Percentiles rank a stretch among this genome's conserved stretches.
Evolutionary conservation across 371 early-diverging fungal genomes (phyloP).

Genomic region (Apophysomyces ossiformis): DNA sequence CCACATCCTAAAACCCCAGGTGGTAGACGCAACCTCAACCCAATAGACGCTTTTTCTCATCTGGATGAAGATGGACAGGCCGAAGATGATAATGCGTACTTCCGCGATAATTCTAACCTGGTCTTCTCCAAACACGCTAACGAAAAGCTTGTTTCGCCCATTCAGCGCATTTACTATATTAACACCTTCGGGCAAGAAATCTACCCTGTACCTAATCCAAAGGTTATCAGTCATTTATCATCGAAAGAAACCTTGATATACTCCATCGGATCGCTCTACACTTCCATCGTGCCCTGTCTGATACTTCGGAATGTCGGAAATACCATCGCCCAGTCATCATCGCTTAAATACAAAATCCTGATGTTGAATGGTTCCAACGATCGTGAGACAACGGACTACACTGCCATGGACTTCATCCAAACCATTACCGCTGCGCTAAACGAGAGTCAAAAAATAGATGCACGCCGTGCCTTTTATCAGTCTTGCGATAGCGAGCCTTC

Average conservation of each 20-base stretch:
- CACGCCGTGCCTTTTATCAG: conserved; percentile 28
- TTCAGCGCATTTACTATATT: conserved; percentile 65
- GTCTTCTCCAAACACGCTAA: conserved; percentile 43
- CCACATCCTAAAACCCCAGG: conserved; percentile 19
- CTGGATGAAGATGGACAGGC: conserved; percentile 24
- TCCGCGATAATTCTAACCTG: conserved; percentile 34
- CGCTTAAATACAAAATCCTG: conserved; percentile 59
- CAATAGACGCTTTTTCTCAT: conserved; percentile 31
- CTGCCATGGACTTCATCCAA: conserved; percentile 66
- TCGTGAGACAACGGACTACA: conserved; percentile 64
- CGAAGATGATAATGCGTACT: neutral
- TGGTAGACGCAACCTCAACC: conserved; percentile 15
- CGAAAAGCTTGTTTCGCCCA: conserved; percentile 47
- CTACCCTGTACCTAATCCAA: conserved; percentile 60
- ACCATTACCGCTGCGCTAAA: conserved; percentile 66
- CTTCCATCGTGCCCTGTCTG: conserved; percentile 65
- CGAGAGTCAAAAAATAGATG: conserved; percentile 39
- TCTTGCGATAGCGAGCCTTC: conserved; percentile 29
- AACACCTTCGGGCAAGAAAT: conserved; percentile 60
- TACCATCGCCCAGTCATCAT: conserved; percentile 51
- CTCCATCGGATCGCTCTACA: conserved; percentile 67
- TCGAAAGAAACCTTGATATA: conserved; percentile 59
- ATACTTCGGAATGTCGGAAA: conserved; percentile 62
- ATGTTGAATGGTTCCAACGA: conserved; percentile 68
- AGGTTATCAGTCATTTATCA: conserved; percentile 45